These are phyloP conservation scores for Forsythia suspensa DNA, from an alignment of 257 asterid species.

Conservation along the genomic window DNA sequence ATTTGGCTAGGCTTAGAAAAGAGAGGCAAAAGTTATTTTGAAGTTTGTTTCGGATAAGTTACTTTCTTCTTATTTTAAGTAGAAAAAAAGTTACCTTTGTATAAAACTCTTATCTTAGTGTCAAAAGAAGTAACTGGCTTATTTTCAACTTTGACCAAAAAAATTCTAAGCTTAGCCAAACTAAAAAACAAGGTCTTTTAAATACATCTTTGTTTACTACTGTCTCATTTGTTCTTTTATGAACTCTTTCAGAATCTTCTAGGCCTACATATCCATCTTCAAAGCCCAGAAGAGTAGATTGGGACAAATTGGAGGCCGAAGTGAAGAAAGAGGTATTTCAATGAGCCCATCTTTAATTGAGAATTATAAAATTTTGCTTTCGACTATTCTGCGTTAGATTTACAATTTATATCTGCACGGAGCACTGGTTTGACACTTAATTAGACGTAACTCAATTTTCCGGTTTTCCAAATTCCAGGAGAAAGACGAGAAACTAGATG, in stretches of 20 bases:
- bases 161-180: background rate
- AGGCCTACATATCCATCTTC: constrained; percentile 89
- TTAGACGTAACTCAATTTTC: constrained; percentile 4
- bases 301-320: constrained; percentile 97
- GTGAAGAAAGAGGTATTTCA: constrained; percentile 74
- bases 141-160: background rate
- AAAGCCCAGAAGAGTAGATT: constrained; percentile 60
- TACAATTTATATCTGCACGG: background rate
- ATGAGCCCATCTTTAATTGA: background rate
- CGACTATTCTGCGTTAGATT: background rate
- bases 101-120: too few species aligned
- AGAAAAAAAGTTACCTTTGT: too few species aligned
- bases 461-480: constrained; percentile 49
- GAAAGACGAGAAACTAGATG: constrained; percentile 93
- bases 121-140: background rate
- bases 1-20: background rate
- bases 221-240: constrained; percentile 9
- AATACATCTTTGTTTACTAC: background rate
- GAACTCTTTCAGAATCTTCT: constrained; percentile 37
- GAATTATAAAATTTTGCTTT: background rate
- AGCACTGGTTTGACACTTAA: background rate
- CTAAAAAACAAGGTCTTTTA: background rate
- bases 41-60: background rate
- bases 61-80: background rate
- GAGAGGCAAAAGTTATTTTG: background rate